These are phyloP conservation scores for Moricandia moricandioides DNA, from an alignment of 345 rosid genomes.

Conservation along the genomic window DNA sequence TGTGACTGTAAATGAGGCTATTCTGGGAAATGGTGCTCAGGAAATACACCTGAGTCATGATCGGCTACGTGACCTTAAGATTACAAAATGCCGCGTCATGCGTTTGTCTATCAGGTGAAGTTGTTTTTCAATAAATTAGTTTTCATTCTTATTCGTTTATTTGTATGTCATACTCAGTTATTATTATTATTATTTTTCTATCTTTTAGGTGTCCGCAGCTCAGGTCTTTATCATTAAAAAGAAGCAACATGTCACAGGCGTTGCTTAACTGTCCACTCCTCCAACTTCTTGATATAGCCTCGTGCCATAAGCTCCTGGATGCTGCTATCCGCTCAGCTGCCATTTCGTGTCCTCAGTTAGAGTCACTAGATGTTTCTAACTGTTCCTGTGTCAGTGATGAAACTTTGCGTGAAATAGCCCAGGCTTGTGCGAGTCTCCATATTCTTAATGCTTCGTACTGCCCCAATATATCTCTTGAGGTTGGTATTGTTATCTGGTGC, in stretches of 20 bases:
- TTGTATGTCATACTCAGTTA: constrained; percentile 16
- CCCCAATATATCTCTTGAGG: constrained; percentile 97
- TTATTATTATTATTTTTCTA: not conserved
- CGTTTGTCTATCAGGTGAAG: constrained; percentile 78
- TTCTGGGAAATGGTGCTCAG: constrained; percentile 74
- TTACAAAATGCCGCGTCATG: constrained; percentile 83
- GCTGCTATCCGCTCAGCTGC: constrained; percentile 93
- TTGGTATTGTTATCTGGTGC: constrained; percentile 36
- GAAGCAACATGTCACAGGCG: constrained; percentile 88
- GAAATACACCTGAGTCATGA: constrained; percentile 89
- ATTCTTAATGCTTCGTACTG: constrained; percentile 88
- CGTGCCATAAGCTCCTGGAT: constrained; percentile 96
- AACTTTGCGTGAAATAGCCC: constrained; percentile 81
- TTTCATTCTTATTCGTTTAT: not conserved
- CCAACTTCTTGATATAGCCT: constrained; percentile 74
- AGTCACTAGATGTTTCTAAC: constrained; percentile 86
- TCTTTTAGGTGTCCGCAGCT: constrained; percentile 86
- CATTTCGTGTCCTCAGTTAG: constrained; percentile 76
- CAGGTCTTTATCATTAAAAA: constrained; percentile 73
- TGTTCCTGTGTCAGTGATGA: constrained; percentile 96
- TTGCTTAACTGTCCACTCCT: constrained; percentile 77
- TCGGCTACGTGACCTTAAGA: constrained; percentile 61
- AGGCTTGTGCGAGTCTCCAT: constrained; percentile 65
- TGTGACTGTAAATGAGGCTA: constrained; percentile 70
- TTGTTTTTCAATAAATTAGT: constrained; percentile 2